These are phyloP conservation scores for Fusarium nisikadoi DNA, from an alignment of 2,329 filamentous ascomycete genomes.

Conservation along the genomic window DNA sequence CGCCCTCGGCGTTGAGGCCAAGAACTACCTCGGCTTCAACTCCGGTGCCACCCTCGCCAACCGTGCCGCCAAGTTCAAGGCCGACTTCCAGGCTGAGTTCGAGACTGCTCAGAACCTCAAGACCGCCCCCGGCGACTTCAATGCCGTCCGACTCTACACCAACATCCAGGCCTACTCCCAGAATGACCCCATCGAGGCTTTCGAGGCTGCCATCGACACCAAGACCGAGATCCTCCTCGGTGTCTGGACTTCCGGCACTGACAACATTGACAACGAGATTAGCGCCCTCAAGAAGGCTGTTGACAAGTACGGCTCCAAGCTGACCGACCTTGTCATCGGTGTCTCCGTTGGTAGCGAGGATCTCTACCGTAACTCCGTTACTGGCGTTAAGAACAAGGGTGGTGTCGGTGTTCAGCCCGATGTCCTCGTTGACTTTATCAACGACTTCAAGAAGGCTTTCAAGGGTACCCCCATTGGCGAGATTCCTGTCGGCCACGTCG, in stretches of 20 bases:
- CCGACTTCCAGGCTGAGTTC: slow-evolving; percentile 61
- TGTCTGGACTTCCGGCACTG: slow-evolving; percentile 68
- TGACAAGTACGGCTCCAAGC: slow-evolving; percentile 59
- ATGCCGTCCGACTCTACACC: slow-evolving; percentile 73
- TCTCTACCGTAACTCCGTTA: slow-evolving; percentile 70
- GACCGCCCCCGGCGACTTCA: slow-evolving; percentile 63
- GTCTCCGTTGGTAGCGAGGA: slow-evolving; percentile 76
- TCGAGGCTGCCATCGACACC: slow-evolving; percentile 75
- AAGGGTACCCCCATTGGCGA: slow-evolving; percentile 55
- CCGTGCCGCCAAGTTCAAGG: slow-evolving; percentile 63
- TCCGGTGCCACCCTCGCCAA: slow-evolving; percentile 59
- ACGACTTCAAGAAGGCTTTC: slow-evolving; percentile 70
- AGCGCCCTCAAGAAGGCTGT: slow-evolving; percentile 68
- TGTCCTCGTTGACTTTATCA: slow-evolving; percentile 72
- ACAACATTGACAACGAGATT: slow-evolving; percentile 69
- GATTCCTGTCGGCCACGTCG: slow-evolving; percentile 71
- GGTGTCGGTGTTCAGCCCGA: slow-evolving; percentile 69
- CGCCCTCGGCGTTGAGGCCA: slow-evolving; percentile 53
- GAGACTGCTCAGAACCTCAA: slow-evolving; percentile 50
- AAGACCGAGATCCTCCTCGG: slow-evolving; percentile 71
- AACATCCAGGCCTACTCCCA: slow-evolving; percentile 73
- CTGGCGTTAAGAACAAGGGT: slow-evolving; percentile 70
- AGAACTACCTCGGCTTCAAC: slow-evolving; percentile 66
- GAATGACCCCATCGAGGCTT: slow-evolving; percentile 81
- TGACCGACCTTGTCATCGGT: slow-evolving; percentile 69